Percentiles rank a stretch among this genome's conserved stretches.
These are phyloP conservation scores for Styphnolobium japonicum DNA, from an alignment of 306 rosid genomes.

Conservation along the genomic window DNA sequence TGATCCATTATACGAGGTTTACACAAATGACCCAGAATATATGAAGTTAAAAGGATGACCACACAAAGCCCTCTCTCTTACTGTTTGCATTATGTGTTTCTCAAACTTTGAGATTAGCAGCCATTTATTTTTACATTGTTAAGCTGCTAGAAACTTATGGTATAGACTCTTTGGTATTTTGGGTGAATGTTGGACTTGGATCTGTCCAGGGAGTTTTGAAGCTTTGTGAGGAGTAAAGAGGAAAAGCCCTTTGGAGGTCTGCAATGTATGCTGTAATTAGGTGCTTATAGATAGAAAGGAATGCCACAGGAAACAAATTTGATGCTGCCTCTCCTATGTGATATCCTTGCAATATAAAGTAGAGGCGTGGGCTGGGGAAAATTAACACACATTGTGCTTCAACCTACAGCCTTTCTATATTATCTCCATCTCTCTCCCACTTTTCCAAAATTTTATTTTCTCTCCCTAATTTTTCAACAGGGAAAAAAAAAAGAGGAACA, in stretches of 20 bases:
- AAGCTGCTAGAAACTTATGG: not conserved
- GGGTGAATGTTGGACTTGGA: not conserved
- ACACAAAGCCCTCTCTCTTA: not conserved
- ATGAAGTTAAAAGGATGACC: not conserved
- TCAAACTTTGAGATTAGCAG: not conserved
- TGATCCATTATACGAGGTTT: not conserved
- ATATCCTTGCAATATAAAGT: too few relatives aligned
- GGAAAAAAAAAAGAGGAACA: not conserved
- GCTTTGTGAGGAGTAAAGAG: not conserved
- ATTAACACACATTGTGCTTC: not conserved
- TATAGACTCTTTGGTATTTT: not conserved
- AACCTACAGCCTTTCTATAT: not conserved
- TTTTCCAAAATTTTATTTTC: not conserved
- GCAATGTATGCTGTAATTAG: not conserved
- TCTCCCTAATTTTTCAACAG: not conserved
- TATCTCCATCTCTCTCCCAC: constrained; percentile 19
- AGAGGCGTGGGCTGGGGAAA: not conserved
- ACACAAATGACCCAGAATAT: not conserved
- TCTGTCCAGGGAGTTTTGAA: not conserved
- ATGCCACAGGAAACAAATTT: too few relatives aligned
- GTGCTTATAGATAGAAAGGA: not conserved
- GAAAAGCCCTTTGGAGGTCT: not conserved
- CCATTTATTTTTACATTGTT: not conserved
- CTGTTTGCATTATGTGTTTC: not conserved
- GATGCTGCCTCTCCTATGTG: too few relatives aligned